Evolutionary conservation across 2,329 filamentous ascomycete genomes (phyloP), one percentile per base, ranked within the genome.

Genomic region (Byssochlamys sp.): DNA sequence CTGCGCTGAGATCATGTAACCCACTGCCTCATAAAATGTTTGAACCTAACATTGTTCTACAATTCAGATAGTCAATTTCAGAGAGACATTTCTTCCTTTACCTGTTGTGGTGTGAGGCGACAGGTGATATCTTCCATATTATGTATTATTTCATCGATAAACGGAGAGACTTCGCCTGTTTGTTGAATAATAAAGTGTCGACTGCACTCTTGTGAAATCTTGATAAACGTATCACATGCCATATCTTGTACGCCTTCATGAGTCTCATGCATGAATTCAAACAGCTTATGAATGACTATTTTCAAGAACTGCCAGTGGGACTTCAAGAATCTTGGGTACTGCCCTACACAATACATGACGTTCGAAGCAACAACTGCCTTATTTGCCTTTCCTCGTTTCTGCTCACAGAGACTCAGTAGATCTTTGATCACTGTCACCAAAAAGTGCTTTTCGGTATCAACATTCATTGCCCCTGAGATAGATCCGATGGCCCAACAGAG

Each of bases 261-360:
- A 1, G 94, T 97, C 75, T 99, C 94, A 73, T 99, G 94, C 94
- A 99, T 99, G 71, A 99, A 99, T 77, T 99, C 94, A 69, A 99
- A 99, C 4, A 99, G 83, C 79, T 99, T 99, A 78, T 99, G 99
- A 69, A 99, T 95, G 19, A 99, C 94, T 2, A 95, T 99, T 84
- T 99, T 99, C 57, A 99, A 80, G 77, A 99, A 99, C 74, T 99
- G 99, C 94, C 94, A 99, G 74, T 99, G 94, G 1, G 94, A 95
- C 79, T 99, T 99, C 67, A 99, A 79, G 78, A 99, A 99, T 24
- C 94, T 89, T 39, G 94, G 94, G 71, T 99, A 99, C 71, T 99
- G 94, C 59, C 94, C 94, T 60, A 99, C 94, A 77, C 99, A 99
- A 73, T 99, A 99, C 94, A 99, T 99, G 69, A 99, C 99, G 77